These are phyloP conservation scores for Fusarium praegraminearum DNA, from an alignment of 2,329 filamentous ascomycete genomes.

Conservation along the genomic window DNA sequence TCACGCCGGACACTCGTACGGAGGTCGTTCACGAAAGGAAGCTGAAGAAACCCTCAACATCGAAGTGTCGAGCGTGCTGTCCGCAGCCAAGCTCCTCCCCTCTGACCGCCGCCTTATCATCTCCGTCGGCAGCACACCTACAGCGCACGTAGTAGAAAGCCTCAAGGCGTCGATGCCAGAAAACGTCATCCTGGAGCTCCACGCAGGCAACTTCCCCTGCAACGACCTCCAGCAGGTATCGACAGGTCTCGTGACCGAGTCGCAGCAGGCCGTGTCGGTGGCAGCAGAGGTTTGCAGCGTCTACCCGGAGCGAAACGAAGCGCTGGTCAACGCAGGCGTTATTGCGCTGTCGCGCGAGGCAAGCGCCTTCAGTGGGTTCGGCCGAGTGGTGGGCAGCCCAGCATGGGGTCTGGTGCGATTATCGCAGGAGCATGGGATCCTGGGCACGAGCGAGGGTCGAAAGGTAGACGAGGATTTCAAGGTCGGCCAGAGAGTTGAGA, in stretches of 20 bases:
- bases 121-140: slow-evolving; percentile 54
- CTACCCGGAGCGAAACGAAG: slow-evolving; percentile 55
- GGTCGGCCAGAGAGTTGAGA: slow-evolving; percentile 51
- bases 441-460: slow-evolving; percentile 43
- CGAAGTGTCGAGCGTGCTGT: slow-evolving; percentile 50
- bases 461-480: slow-evolving; percentile 47
- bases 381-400: slow-evolving; percentile 46
- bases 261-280: slow-evolving; percentile 50
- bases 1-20: slow-evolving; percentile 55
- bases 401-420: slow-evolving; percentile 52
- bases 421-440: slow-evolving; percentile 56
- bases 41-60: slow-evolving; percentile 49
- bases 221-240: slow-evolving; percentile 57
- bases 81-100: slow-evolving; percentile 49
- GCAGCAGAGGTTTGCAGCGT: slow-evolving; percentile 54
- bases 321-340: slow-evolving; percentile 54
- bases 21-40: slow-evolving; percentile 47
- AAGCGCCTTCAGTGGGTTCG: slow-evolving; percentile 49
- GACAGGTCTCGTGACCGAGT: slow-evolving; percentile 49
- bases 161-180: slow-evolving; percentile 48
- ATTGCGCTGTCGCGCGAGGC: slow-evolving; percentile 53
- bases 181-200: slow-evolving; percentile 53
- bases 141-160: slow-evolving; percentile 52
- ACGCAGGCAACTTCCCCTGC: slow-evolving; percentile 54
- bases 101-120: slow-evolving; percentile 47